phyloP scores from a whole-genome alignment of 2,329 filamentous ascomycete genomes.

The Ambrosiella beaveri region DNA sequence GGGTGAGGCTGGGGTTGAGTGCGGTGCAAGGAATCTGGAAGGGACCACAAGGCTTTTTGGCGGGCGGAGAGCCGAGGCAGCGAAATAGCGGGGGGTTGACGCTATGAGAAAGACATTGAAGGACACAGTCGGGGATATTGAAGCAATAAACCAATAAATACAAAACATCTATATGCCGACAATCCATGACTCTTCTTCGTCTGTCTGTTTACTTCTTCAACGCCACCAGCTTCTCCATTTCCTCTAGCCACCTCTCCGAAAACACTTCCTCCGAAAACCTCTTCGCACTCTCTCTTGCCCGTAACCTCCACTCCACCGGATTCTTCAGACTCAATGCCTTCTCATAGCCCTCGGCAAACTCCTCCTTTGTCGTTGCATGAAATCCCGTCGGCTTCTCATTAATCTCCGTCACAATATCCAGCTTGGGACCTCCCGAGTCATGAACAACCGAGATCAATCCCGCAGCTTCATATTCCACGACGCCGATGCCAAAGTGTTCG shows the following conservation, averaged over 20 bases:
- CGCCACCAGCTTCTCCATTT: slow-evolving; percentile 56
- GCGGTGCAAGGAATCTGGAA: slow-evolving; percentile 53
- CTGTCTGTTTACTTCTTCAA: slow-evolving; percentile 18
- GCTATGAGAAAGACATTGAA: slow-evolving; percentile 16
- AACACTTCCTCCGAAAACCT: slow-evolving; percentile 84
- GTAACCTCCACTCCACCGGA: slow-evolving; percentile 44
- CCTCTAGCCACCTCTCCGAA: slow-evolving; percentile 54
- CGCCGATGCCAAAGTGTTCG: slow-evolving; percentile 95
- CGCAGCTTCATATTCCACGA: slow-evolving; percentile 94
- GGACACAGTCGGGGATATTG: not conserved
- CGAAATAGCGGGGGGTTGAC: slow-evolving; percentile 48
- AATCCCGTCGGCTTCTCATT: slow-evolving; percentile 69
- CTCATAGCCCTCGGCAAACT: slow-evolving; percentile 69
- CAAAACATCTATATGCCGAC: not conserved
- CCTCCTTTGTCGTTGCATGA: slow-evolving; percentile 58
- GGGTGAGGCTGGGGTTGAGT: slow-evolving; percentile 45
- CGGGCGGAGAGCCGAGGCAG: slow-evolving; percentile 61
- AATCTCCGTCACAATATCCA: slow-evolving; percentile 75
- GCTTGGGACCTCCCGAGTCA: slow-evolving; percentile 77
- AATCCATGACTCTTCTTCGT: not conserved
- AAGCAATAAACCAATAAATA: too few relatives aligned
- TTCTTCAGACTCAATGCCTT: slow-evolving; percentile 58
- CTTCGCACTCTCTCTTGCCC: slow-evolving; percentile 62
- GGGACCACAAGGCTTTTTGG: slow-evolving; percentile 55
- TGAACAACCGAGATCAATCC: slow-evolving; percentile 88